Base-by-base conservation (phyloP, 2,329 filamentous ascomycete species). In the Colletotrichum caudatum region DNA sequence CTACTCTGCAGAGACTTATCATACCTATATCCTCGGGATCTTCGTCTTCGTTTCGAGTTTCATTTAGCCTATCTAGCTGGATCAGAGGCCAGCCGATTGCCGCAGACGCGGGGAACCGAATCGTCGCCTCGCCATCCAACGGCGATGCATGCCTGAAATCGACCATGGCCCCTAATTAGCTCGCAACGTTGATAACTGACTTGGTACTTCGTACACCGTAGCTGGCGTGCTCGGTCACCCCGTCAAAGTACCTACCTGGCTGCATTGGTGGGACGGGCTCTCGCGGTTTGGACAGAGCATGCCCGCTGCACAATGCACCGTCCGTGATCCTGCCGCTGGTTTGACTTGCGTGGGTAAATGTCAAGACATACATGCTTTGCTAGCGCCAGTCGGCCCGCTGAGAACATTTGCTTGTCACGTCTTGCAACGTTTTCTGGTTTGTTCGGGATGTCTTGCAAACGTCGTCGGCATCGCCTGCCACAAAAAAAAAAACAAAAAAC, bases 201-300 rank as follows among this genome's bases (percentile, higher is more conserved):
- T 54, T 29, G 29, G 29, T 29, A 20, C 26, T 39, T 14, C 12
- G 12, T 14, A 16, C 12, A 39, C 37, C 2, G 5, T 39, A 16
- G 14, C 39, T 20, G 35, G 29, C 3, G 29, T 3, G 29, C 29
- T 29, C 29, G 20, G 18, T 11, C 29, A 39, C n/a, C 60, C 60
- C 14, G 18, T 74, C 68, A 71, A 78, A 56, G 74, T n/a, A 20
- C 41, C 16, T n/a, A 41, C 39, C 16, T 41, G 12, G 12, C 37
- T 4, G 11, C 9, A 29, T 39, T 2, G 14, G 14, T 6, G 20
- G 46, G n/a, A 74, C 68, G 6, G 35, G 73, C 71, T 64, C 46
- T 37, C 29, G 11, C 46, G 1, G 14, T 26, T 51, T 62, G 33
- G 60, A 35, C 35, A 51, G 50, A 26, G 59, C 44, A 46, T 46